Base-by-base conservation (phyloP, 129 eudicot genomes). In the Oenanthe sinensis region DNA sequence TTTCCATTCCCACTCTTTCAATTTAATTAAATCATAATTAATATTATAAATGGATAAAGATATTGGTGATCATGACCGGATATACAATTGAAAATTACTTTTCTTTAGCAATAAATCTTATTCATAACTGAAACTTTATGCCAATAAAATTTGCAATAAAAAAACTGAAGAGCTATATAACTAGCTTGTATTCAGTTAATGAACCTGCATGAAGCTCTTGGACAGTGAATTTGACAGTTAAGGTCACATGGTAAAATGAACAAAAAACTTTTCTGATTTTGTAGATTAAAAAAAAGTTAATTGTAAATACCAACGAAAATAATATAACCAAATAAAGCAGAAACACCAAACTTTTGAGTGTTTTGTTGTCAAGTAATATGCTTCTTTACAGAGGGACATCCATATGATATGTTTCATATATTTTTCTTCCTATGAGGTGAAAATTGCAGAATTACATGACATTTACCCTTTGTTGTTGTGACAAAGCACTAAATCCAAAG, bases 401-500 rank as follows among this genome's bases (percentile, higher is more conserved):
- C 43, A 13, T 17, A 37, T 16, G 9, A 33, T 26, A 17, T 69
- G 43, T 55, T 54, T 44, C 20, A 67, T 20, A 33, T 68, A 40
- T 28, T 13, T 20, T 68, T 12, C 71, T 22, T 33, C 76, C 49
- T 48, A 17, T 36, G 14, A 39, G 8, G 14, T 62, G 75, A 40
- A 28, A 30, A 5, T 72, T 74, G 42, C 67, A 81, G 71, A 79
- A 60, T 69, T 75, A 70, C 8, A 78, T 13, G 75, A 37, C 47
- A 75, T 83, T 75, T 80, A 93, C 97, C 86, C 82, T 81, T 6
- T 89, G 92, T 87, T 93, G 98, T 84, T 91, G 90, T 37, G 97
- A 91, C 60, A 93, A 82, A 67, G 93, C 89, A 85, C 90, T 86
- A 81, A 89, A 81, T 80, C 98, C 98, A n/a, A 93, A 93, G 85